phyloP scores from a whole-genome alignment of 2,329 filamentous ascomycete genomes.

The Aspergillus amoenus region DNA sequence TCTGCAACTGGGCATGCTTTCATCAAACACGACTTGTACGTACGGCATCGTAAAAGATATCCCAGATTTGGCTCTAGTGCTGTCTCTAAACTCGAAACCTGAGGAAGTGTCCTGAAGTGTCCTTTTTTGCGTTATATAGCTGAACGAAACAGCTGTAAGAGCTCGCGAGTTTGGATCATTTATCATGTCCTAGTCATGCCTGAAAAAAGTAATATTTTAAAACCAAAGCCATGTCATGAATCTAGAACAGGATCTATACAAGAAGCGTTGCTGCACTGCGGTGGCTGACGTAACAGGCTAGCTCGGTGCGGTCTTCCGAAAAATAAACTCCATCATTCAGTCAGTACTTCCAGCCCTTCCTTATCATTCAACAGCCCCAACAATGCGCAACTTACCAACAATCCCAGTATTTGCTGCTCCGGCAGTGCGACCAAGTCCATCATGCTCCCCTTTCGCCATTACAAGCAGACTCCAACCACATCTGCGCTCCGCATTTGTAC shows the following conservation, averaged over 20 bases:
- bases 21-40: no score
- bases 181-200: no score
- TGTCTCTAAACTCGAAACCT: no score
- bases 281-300: neutral
- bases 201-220: neutral
- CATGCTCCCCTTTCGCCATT: neutral
- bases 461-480: slow-evolving; percentile 5
- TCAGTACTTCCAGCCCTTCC: neutral
- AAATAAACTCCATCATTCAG: neutral
- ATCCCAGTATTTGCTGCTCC: neutral
- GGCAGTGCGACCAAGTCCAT: neutral
- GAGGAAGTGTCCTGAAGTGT: no score
- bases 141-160: no score
- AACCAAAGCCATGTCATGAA: neutral
- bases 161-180: no score
- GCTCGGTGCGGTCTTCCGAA: neutral
- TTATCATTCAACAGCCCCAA: neutral
- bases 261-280: neutral
- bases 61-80: no score
- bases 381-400: slow-evolving; percentile 1
- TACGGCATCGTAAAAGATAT: no score
- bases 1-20: neutral
- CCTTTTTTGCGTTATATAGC: no score
- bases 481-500: neutral
- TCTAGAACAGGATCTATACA: neutral